Percentiles rank a stretch among this genome's conserved stretches.
Conservation (phyloP, 2,329 filamentous ascomycete species). For the Pseudogymnoascus sp. region DNA sequence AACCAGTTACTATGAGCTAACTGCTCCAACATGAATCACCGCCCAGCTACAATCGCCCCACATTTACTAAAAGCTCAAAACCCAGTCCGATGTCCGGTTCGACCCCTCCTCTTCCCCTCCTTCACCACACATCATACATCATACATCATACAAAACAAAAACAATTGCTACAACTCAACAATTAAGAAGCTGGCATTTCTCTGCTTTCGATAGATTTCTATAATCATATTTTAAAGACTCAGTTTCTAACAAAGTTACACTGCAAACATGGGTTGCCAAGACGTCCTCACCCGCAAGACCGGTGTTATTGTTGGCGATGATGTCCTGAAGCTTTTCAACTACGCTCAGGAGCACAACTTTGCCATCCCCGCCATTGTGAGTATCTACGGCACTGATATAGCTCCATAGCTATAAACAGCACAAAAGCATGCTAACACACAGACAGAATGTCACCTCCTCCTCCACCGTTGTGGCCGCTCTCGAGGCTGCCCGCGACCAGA, state of each 20-base stretch:
- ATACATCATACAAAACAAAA: conserved; percentile 1
- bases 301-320: conserved; percentile 62
- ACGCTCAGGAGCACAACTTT: conserved; percentile 79
- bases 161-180: not conserved
- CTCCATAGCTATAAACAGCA: not conserved
- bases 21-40: too few relatives aligned
- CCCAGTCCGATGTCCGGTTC: too few relatives aligned
- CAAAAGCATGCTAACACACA: conserved; percentile 9
- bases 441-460: conserved; percentile 80
- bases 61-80: too few relatives aligned
- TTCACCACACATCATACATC: not conserved
- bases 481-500: conserved; percentile 88
- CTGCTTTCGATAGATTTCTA: not conserved
- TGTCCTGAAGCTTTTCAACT: conserved; percentile 69
- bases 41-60: too few relatives aligned
- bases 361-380: conserved; percentile 74
- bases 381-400: conserved; percentile 11
- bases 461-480: conserved; percentile 79
- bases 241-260: conserved; percentile 11
- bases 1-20: too few relatives aligned
- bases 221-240: conserved; percentile 8
- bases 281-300: conserved; percentile 53
- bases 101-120: not conserved
- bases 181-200: not conserved
- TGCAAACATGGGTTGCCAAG: conserved; percentile 36